A percentile compares a stretch with the other conserved stretches of the same genome.
phyloP scores from a whole-genome alignment of 1,284 basidiomycete genomes.

The Leccinum proliferum region DNA sequence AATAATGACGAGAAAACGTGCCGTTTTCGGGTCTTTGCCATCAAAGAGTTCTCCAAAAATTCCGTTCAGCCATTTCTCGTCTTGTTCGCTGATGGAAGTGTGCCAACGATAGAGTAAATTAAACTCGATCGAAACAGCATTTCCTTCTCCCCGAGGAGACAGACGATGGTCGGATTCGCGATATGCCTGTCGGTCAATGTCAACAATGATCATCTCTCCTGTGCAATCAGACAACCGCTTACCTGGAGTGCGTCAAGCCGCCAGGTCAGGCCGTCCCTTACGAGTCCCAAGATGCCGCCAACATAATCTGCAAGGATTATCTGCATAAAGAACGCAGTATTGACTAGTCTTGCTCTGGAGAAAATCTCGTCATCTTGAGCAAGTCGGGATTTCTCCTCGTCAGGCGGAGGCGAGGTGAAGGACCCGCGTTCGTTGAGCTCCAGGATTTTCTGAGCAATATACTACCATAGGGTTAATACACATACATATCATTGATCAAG shows the following conservation, averaged over 20 bases:
- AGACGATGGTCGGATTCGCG: constrained; percentile 20
- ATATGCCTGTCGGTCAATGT: constrained; percentile 13
- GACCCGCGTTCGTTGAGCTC: constrained; percentile 61
- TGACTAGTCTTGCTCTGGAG: constrained; percentile 68
- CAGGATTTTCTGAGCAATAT: constrained; percentile 64
- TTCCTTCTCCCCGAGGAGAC: constrained; percentile 63
- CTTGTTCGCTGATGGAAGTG: constrained; percentile 53
- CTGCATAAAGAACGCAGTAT: constrained; percentile 70
- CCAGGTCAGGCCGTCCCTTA: constrained; percentile 42
- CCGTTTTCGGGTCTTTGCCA: constrained; percentile 35
- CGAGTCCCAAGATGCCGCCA: constrained; percentile 48
- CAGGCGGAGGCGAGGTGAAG: constrained; percentile 25
- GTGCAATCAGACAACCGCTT: constrained; percentile 5
- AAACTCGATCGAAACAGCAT: constrained; percentile 70
- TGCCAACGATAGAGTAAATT: constrained; percentile 77
- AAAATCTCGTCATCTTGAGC: constrained; percentile 73
- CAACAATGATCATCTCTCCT: neutral
- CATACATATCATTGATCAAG: neutral
- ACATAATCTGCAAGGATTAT: constrained; percentile 65
- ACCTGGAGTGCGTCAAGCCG: constrained; percentile 43
- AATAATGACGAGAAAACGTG: constrained; percentile 16
- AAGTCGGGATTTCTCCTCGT: constrained; percentile 27
- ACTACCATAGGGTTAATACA: constrained; percentile 36
- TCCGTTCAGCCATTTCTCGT: constrained; percentile 56
- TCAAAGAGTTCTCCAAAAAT: constrained; percentile 43